Base-by-base conservation (phyloP, 2,329 filamentous ascomycete species). In the Mycosphaerella arachidis region DNA sequence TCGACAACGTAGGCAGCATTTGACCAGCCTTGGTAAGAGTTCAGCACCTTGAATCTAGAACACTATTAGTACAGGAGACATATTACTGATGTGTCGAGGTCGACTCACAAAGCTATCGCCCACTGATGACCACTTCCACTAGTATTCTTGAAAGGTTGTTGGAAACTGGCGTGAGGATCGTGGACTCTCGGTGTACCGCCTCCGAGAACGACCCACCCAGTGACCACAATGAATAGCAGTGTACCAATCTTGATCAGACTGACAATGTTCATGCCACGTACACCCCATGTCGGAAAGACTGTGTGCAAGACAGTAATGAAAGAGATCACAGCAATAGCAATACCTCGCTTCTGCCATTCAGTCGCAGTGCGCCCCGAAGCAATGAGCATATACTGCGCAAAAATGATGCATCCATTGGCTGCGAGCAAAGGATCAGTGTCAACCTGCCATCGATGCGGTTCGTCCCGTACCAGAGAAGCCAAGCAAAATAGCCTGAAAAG, bases 301-400 rank as follows among this genome's bases (percentile, higher is more conserved):
- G 85, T 84, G 0, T 86, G 68, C 0, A 83, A 85, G 66, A 87
- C 88, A 0, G 79, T 82, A 30, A 62, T 53, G 48, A 59, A 59
- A 31, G 56, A 59, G 24, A 62, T 56, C 18, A 62, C 54, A 1
- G 84, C 86, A 27, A 89, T 74, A 0, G 87, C 87, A 1, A 89
- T 81, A 1, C 86, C 87, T 68, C 89, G 88, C 57, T 83, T 71
- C 66, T 89, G 77, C 87, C 86, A 90, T 12, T 77, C 75, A 0
- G 81, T 81, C 0, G 84, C 81, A 0, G 71, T 73, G 0, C 75
- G 69, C 0, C 78, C 82, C 0, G 76, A 79, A 48, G 85, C 83
- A 10, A 79, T 78, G 72, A 83, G 89, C 0, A 88, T 69, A 63
- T 90, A 90, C 46, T 81, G 76, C 0, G 86, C 82, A 68, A 57